Evolutionary conservation across 768 basidiomycete species (phyloP).

Genomic region (Trametes sanguinea): DNA sequence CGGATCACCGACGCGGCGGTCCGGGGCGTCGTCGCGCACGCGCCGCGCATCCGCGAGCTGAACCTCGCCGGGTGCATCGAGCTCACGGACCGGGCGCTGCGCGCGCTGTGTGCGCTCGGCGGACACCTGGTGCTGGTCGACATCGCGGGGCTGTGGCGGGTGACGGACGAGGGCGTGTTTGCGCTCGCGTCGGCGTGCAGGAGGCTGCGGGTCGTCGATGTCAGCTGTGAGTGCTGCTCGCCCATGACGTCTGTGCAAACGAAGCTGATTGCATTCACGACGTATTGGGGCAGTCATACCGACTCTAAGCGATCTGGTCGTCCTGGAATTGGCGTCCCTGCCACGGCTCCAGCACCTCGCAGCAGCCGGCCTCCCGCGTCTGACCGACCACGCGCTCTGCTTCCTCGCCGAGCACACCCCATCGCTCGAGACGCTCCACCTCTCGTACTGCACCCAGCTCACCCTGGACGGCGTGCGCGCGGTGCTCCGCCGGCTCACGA

Average conservation of each 20-base stretch:
- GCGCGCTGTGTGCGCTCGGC: conserved; percentile 69
- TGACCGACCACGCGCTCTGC: conserved; percentile 84
- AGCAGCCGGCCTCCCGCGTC: conserved; percentile 74
- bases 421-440: conserved; percentile 75
- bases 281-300: conserved; percentile 60
- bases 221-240: conserved; percentile 69
- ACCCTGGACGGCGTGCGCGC: conserved; percentile 75
- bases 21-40: conserved; percentile 72
- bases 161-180: conserved; percentile 78
- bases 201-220: conserved; percentile 78
- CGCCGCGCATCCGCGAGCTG: conserved; percentile 74
- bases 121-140: conserved; percentile 78
- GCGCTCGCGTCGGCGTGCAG: conserved; percentile 69
- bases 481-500: conserved; percentile 58
- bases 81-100: conserved; percentile 72
- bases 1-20: conserved; percentile 74
- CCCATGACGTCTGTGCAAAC: background rate
- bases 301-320: conserved; percentile 80
- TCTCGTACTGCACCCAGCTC: conserved; percentile 84
- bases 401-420: conserved; percentile 72
- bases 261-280: background rate
- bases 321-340: conserved; percentile 76
- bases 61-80: conserved; percentile 75
- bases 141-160: conserved; percentile 74
- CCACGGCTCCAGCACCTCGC: conserved; percentile 73